phyloP scores from a whole-genome alignment of 441 rosid species.

The Flueggea neowawraea region DNA sequence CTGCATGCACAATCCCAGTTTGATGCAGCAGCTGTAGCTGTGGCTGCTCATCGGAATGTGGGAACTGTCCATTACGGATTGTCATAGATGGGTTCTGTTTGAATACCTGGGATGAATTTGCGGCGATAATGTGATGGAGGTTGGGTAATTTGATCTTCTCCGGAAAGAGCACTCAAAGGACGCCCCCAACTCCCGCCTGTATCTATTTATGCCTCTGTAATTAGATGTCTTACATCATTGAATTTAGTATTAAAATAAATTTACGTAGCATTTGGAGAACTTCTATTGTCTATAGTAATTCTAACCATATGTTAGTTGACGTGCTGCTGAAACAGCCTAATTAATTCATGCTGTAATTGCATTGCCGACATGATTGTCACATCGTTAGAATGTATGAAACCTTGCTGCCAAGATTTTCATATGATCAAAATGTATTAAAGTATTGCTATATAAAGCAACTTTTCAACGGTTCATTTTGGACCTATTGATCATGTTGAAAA shows the following conservation, averaged over 20 bases:
- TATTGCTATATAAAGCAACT: no score
- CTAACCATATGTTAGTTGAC: no score
- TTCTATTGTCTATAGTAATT: no score
- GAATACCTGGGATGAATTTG: not conserved
- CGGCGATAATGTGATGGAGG: not conserved
- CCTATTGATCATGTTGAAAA: no score
- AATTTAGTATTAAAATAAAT: constrained; percentile 22
- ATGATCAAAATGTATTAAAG: no score
- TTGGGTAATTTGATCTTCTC: not conserved
- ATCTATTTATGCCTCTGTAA: constrained; percentile 21
- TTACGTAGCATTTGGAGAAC: not conserved
- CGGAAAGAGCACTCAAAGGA: not conserved
- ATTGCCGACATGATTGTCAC: no score
- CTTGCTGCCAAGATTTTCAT: no score
- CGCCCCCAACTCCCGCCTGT: not conserved
- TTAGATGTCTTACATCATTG: constrained; percentile 20
- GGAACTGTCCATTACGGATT: constrained; percentile 62
- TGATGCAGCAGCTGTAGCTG: constrained; percentile 79
- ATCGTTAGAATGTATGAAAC: no score
- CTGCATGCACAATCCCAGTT: constrained; percentile 85
- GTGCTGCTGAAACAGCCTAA: no score
- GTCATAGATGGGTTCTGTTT: constrained; percentile 29
- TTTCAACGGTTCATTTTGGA: no score
- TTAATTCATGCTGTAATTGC: no score
- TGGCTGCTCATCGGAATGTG: constrained; percentile 76